Percentiles rank a stretch among this genome's conserved stretches.
phyloP scores from a whole-genome alignment of 805 yeast genomes.

The Candida tallmaniae region DNA sequence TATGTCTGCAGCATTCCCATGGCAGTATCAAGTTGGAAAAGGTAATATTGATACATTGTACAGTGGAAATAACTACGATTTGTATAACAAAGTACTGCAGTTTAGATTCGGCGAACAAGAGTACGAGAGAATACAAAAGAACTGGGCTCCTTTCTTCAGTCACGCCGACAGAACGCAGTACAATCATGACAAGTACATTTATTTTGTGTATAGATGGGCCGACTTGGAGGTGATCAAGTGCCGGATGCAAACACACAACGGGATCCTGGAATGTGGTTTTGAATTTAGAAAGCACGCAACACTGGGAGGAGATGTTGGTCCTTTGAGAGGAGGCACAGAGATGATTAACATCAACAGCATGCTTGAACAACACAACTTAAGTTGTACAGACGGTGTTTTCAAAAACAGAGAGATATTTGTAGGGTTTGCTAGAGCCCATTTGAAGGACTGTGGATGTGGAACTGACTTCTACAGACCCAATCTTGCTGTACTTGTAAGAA shows the following conservation, averaged over 20 bases:
- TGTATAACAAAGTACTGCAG: slow-evolving; percentile 19
- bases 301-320: slow-evolving; percentile 21
- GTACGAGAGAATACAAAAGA: slow-evolving; percentile 20
- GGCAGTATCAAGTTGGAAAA: slow-evolving; percentile 29
- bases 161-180: slow-evolving; percentile 13
- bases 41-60: slow-evolving; percentile 19
- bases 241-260: slow-evolving; percentile 8
- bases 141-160: slow-evolving; percentile 40
- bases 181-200: slow-evolving; percentile 23
- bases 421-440: slow-evolving; percentile 39
- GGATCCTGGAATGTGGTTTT: slow-evolving; percentile 12
- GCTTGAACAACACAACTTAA: slow-evolving; percentile 5
- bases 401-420: slow-evolving; percentile 27
- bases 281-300: background rate
- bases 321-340: slow-evolving; percentile 36
- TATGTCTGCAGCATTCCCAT: slow-evolving; percentile 30
- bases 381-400: slow-evolving; percentile 10
- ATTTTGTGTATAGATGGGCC: slow-evolving; percentile 32
- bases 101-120: slow-evolving; percentile 13
- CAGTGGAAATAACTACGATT: slow-evolving; percentile 10
- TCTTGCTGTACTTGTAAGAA: slow-evolving; percentile 23
- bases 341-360: slow-evolving; percentile 20
- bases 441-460: slow-evolving; percentile 39
- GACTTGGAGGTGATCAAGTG: slow-evolving; percentile 13
- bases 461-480: slow-evolving; percentile 36